Evolutionary conservation across 2,329 filamentous ascomycete genomes (phyloP), one percentile per base, ranked within the genome.

Genomic region (Trichoderma semiorbis): DNA sequence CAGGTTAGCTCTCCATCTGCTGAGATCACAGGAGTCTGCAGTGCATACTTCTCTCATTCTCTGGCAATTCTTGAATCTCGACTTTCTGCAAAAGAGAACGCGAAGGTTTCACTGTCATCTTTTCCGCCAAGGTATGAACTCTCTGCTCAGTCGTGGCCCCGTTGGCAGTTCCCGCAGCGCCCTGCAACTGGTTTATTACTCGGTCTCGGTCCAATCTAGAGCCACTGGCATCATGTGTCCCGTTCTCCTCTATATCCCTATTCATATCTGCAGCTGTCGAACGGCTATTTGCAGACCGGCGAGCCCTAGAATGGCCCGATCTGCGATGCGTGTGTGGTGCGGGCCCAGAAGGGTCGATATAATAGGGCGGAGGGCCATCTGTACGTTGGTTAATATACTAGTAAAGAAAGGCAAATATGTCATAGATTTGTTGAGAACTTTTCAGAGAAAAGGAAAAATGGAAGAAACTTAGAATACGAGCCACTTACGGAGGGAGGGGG

Each of bases 21-120:
- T 10, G 12, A 30, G 7, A 53, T 24, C 14, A 47, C n/a, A n/a
- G 63, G 32, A 8, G 47, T 53, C 12, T 53, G 24, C 63, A 10
- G 12, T 8, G 80, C 85, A 78, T 79, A 88, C 87, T 84, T 75
- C 80, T 81, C 73, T 88, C 86, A 53, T 76, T 80, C 58, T 86
- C 82, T 0, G 83, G 76, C 3, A 89, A 77, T 10, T 82, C 83
- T 1, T 81, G 77, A 18, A 87, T 77, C 6, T 83, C 77, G 5
- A 89, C 83, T 62, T 79, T 83, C 73, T 86, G 78, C 3, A 89
- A 78, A 7, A 85, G 83, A 14, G 79, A 78, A 14, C 89, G 77
- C 3, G 86, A 85, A 18, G 77, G 78, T 73, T 80, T 84, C 0
- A 85, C 87, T 3, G 85, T 86, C 7, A 87, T 82, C 73, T 83